Percentiles rank a stretch among this genome's conserved stretches.
Evolutionary conservation across 371 early-diverging fungal species (phyloP).

Genomic region (Syncephalastrum monosporum): DNA sequence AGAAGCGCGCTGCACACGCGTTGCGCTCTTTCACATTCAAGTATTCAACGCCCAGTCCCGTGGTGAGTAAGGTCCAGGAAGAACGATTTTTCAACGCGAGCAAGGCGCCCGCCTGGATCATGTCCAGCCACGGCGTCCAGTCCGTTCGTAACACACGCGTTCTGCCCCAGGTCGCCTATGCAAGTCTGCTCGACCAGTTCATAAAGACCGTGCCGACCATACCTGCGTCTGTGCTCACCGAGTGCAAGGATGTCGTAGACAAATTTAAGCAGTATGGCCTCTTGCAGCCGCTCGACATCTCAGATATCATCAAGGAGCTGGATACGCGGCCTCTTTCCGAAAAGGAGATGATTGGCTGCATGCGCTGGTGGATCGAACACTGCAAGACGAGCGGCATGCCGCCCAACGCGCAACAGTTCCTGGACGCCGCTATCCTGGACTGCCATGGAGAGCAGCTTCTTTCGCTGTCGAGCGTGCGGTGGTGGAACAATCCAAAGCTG

Average conservation of each 20-base stretch:
- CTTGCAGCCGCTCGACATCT: constrained; percentile 42
- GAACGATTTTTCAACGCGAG: constrained; percentile 58
- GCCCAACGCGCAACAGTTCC: constrained; percentile 16
- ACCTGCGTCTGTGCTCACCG: constrained; percentile 42
- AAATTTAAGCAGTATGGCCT: constrained; percentile 47
- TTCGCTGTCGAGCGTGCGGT: constrained; percentile 44
- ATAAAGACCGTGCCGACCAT: constrained; percentile 66
- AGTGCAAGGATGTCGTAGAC: constrained; percentile 57
- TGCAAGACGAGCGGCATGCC: constrained; percentile 13
- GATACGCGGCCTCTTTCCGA: constrained; percentile 49
- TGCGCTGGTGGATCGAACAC: constrained; percentile 78
- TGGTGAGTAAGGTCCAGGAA: constrained; percentile 62
- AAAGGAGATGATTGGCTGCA: constrained; percentile 65
- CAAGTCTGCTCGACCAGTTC: constrained; percentile 50
- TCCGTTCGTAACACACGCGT: constrained; percentile 50
- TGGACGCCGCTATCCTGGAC: constrained; percentile 40
- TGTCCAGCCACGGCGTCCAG: constrained; percentile 70
- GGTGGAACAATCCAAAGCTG: constrained; percentile 61
- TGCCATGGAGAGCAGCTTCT: constrained; percentile 40
- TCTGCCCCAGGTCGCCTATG: constrained; percentile 20
- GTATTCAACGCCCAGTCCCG: constrained; percentile 70
- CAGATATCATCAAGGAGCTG: constrained; percentile 71
- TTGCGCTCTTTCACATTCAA: constrained; percentile 69
- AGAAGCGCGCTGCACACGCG: constrained; percentile 71
- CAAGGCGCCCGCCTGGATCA: constrained; percentile 48